These are phyloP conservation scores for Neovahlkampfia damariscottae DNA, from an alignment of 78 protist species.

Conservation along the genomic window DNA sequence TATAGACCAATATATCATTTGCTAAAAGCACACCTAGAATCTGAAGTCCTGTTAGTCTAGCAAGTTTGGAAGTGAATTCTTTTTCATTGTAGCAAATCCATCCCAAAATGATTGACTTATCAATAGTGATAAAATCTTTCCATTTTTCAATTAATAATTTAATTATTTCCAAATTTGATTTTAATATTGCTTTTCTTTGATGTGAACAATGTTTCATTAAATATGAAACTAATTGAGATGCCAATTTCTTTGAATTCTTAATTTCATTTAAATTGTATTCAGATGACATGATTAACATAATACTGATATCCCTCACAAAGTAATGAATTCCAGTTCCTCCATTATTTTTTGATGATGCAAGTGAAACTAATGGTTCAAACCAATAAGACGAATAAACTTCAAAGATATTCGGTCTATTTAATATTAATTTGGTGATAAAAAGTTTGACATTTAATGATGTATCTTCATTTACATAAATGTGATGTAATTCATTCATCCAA, in stretches of 20 bases:
- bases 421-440: slow-evolving; percentile 22
- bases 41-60: slow-evolving; percentile 18
- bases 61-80: background rate
- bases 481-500: slow-evolving; percentile 2
- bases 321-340: slow-evolving; percentile 9
- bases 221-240: background rate
- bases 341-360: background rate
- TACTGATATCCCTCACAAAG: slow-evolving; percentile 9
- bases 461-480: background rate
- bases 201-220: background rate
- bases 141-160: slow-evolving; percentile 7
- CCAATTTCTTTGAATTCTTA: too few relatives aligned
- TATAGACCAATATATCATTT: background rate
- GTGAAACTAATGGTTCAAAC: background rate
- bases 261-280: background rate
- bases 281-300: slow-evolving; percentile 1
- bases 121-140: background rate
- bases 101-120: background rate
- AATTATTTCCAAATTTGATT: slow-evolving; percentile 8
- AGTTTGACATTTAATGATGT: background rate
- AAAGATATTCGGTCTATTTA: slow-evolving; percentile 7
- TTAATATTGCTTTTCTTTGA: background rate
- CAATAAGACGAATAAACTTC: background rate
- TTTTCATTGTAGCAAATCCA: background rate
- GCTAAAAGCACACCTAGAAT: slow-evolving; percentile 17